Percentiles rank a stretch among this genome's conserved stretches.
Evolutionary conservation across 345 rosid species (phyloP).

Genomic region (Clarkia xantiana): DNA sequence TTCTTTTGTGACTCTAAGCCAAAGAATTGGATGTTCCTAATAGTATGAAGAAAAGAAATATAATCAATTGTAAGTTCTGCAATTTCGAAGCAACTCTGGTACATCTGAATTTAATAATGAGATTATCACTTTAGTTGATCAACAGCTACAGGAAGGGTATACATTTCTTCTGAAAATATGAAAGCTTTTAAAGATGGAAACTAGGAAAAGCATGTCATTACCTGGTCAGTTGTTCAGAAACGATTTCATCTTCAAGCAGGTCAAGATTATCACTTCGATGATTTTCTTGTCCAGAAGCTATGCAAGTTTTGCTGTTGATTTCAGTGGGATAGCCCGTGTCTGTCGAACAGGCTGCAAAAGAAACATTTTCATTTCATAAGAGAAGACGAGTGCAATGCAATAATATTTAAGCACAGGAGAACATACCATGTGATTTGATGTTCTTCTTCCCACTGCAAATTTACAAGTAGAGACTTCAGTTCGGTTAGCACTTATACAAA

Average conservation of each 20-base stretch:
- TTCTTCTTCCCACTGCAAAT: too few species aligned
- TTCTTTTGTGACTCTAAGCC: constrained; percentile 60
- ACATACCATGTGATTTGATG: background rate
- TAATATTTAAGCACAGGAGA: background rate
- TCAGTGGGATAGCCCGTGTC: constrained; percentile 23
- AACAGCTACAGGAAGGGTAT: too few species aligned
- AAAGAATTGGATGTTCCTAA: constrained; percentile 92
- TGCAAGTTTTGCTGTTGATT: constrained; percentile 3
- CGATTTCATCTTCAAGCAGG: constrained; percentile 72
- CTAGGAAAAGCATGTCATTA: constrained; percentile 8
- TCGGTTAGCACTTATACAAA: too few species aligned
- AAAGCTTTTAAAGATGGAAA: background rate
- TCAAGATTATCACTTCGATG: constrained; percentile 16
- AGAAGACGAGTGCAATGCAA: background rate
- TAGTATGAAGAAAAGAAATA: background rate
- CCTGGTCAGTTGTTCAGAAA: constrained; percentile 90
- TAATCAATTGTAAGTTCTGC: background rate
- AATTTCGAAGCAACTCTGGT: background rate
- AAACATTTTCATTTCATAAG: background rate
- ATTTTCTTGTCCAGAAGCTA: constrained; percentile 15
- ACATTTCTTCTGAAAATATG: too few species aligned
- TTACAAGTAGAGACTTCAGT: too few species aligned
- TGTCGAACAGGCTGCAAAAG: constrained; percentile 5
- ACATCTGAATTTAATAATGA: background rate
- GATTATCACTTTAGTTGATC: background rate